phyloP scores from a whole-genome alignment of 2,329 filamentous ascomycete species.

The Botrytis cinerea region DNA sequence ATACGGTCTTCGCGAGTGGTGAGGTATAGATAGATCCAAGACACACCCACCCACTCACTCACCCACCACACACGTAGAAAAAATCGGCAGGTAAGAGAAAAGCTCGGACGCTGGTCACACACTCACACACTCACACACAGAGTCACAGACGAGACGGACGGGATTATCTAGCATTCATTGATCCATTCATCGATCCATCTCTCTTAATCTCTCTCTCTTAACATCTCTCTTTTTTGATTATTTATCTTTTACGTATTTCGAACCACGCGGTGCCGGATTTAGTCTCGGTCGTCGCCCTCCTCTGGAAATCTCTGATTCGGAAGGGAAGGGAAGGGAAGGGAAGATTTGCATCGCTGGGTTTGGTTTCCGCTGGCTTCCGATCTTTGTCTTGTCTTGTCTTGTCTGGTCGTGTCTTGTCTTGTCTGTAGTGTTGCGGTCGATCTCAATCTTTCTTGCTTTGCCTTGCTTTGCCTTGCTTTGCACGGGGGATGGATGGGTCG shows the following conservation, averaged over 20 bases:
- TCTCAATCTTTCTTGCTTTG: background rate
- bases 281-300: constrained; percentile 18
- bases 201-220: background rate
- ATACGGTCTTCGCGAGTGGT: background rate
- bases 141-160: background rate
- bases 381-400: background rate
- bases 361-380: background rate
- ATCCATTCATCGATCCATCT: too few relatives aligned
- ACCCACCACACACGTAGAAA: too few relatives aligned
- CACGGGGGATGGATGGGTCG: too few relatives aligned
- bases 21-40: background rate
- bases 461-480: background rate
- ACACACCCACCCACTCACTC: background rate
- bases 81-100: background rate
- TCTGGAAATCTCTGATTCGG: constrained; percentile 2
- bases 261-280: background rate
- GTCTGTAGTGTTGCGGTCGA: background rate
- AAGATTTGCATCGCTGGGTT: background rate
- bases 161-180: background rate
- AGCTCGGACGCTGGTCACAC: background rate
- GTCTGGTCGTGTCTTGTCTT: background rate
- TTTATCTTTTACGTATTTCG: background rate
- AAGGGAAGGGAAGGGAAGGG: too few relatives aligned
- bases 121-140: background rate
- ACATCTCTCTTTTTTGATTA: background rate